Evolutionary conservation across 163 green algal genomes (phyloP).

Genomic region (Scenedesmus sp.): DNA sequence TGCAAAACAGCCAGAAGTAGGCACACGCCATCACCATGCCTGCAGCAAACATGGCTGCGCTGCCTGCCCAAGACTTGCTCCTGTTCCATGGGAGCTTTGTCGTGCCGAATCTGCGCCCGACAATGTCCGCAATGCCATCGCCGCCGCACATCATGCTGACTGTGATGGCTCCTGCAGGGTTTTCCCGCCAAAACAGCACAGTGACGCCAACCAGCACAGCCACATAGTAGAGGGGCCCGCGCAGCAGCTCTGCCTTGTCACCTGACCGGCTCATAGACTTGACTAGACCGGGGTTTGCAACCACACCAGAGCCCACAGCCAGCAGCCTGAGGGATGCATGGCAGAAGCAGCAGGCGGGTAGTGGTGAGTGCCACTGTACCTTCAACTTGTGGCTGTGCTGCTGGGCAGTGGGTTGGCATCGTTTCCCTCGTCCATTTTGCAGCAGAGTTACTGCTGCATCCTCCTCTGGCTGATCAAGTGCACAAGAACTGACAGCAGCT

Average conservation of each 20-base stretch:
- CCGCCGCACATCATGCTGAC: constrained; percentile 84
- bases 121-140: constrained; percentile 91
- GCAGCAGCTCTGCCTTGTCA: constrained; percentile 82
- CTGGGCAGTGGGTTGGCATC: not conserved
- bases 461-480: not conserved
- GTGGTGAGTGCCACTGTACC: not conserved
- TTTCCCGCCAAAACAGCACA: constrained; percentile 81
- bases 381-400: not conserved
- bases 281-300: constrained; percentile 80
- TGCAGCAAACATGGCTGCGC: constrained; percentile 88
- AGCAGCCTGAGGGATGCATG: constrained; percentile 55
- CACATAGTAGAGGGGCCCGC: constrained; percentile 93
- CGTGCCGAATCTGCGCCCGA: constrained; percentile 72
- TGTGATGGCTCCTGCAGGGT: constrained; percentile 73
- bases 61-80: constrained; percentile 84
- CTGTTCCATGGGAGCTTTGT: constrained; percentile 49
- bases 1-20: constrained; percentile 72
- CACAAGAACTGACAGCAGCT: not conserved
- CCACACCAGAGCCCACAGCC: constrained; percentile 75
- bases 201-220: constrained; percentile 79
- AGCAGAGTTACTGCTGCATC: not conserved
- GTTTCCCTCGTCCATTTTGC: not conserved
- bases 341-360: not conserved
- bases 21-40: constrained; percentile 71
- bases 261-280: constrained; percentile 82